Conservation (phyloP, 768 basidiomycete species). For the Hemileccinum rubropunctum region DNA sequence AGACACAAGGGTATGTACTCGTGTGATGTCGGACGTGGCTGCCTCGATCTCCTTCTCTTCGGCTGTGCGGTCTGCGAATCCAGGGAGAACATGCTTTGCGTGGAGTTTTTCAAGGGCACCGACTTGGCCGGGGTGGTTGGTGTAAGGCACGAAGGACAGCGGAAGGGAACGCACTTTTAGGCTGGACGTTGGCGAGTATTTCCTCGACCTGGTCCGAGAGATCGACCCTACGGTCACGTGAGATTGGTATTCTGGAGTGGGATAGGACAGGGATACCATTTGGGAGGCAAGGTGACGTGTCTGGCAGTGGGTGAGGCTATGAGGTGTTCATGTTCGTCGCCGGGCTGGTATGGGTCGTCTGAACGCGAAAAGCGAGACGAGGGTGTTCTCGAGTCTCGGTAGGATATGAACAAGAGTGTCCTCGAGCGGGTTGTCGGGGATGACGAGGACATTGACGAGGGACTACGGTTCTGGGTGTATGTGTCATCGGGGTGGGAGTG, state of each 20-base stretch:
- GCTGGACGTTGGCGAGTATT: conserved; percentile 61
- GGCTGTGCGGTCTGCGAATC: conserved; percentile 89
- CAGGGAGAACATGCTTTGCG: conserved; percentile 92
- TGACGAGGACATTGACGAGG: conserved; percentile 30
- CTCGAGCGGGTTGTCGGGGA: conserved; percentile 72
- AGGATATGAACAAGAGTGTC: conserved; percentile 91
- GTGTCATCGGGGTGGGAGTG: conserved; percentile 9
- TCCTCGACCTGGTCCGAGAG: conserved; percentile 86
- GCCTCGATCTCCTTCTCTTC: conserved; percentile 94
- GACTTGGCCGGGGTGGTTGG: conserved; percentile 49
- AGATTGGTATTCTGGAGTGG: conserved; percentile 8
- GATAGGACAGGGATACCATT: conserved; percentile 55
- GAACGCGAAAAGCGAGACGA: conserved; percentile 41
- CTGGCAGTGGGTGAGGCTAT: conserved; percentile 39
- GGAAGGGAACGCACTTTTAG: conserved; percentile 64
- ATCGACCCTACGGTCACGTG: conserved; percentile 69
- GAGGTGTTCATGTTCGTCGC: conserved; percentile 65
- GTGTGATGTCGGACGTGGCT: conserved; percentile 83
- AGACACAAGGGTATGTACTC: conserved; percentile 45
- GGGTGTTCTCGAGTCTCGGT: conserved; percentile 70
- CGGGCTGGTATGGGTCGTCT: conserved; percentile 44
- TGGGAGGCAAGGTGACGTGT: conserved; percentile 73
- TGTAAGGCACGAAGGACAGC: conserved; percentile 5
- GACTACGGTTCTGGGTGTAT: no score
- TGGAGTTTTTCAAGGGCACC: conserved; percentile 90